Percentiles rank a stretch among this genome's conserved stretches.
Evolutionary conservation across 441 rosid species (phyloP).

Genomic region (Theobroma grandiflorum): DNA sequence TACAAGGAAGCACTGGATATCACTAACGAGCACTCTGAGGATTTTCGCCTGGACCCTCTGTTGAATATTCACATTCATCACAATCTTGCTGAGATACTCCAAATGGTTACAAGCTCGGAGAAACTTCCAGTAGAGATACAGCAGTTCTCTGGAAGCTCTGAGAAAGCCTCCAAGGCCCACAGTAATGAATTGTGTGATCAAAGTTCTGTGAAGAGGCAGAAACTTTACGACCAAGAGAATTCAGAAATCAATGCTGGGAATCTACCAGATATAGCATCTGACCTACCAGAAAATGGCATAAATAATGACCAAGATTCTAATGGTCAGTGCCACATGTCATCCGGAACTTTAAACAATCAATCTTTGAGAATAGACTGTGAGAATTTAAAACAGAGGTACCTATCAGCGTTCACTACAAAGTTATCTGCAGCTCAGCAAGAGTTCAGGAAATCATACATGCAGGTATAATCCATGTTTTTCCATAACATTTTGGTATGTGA

Average conservation of each 20-base stretch:
- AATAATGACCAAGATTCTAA: conserved; percentile 38
- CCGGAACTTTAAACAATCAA: conserved; percentile 38
- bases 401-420: conserved; percentile 69
- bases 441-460: conserved; percentile 67
- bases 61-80: conserved; percentile 94
- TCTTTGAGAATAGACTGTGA: conserved; percentile 61
- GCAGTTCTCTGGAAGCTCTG: conserved; percentile 43
- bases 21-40: conserved; percentile 75
- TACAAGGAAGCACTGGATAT: conserved; percentile 85
- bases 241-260: conserved; percentile 39
- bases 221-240: conserved; percentile 39
- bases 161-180: conserved; percentile 45
- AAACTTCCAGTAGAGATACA: conserved; percentile 42
- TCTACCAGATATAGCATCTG: conserved; percentile 30
- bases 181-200: conserved; percentile 39
- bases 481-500: conserved; percentile 2
- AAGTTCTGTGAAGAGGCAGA: conserved; percentile 60
- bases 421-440: conserved; percentile 76
- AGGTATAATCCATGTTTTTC: conserved; percentile 49
- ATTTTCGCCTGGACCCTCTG: conserved; percentile 91
- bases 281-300: conserved; percentile 38
- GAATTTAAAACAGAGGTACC: conserved; percentile 74
- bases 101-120: conserved; percentile 45
- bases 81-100: conserved; percentile 84
- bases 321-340: conserved; percentile 39